phyloP scores from a whole-genome alignment of 2,329 filamentous ascomycete genomes.

The Stagonosporopsis cucurbitacearum region DNA sequence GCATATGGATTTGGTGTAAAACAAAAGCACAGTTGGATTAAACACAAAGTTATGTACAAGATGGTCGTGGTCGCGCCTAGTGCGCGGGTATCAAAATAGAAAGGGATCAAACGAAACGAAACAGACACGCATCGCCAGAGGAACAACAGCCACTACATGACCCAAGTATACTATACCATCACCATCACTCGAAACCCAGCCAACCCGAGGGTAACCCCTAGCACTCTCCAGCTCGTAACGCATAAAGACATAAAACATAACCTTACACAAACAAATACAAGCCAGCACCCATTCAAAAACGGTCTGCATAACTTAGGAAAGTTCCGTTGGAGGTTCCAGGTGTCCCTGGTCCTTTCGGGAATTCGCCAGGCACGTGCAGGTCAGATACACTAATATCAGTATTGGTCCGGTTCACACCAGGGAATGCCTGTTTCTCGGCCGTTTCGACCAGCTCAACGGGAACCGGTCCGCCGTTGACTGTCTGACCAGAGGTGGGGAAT shows the following conservation, averaged over 20 bases:
- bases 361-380: slow-evolving; percentile 74
- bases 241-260: slow-evolving; percentile 5
- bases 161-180: slow-evolving; percentile 11
- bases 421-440: slow-evolving; percentile 47
- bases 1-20: background rate
- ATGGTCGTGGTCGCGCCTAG: slow-evolving; percentile 4
- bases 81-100: slow-evolving; percentile 17
- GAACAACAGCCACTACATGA: slow-evolving; percentile 1
- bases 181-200: background rate
- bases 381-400: slow-evolving; percentile 64
- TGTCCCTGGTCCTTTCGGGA: slow-evolving; percentile 50
- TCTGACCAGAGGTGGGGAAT: slow-evolving; percentile 28
- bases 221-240: background rate
- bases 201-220: background rate
- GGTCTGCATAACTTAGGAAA: slow-evolving; percentile 11
- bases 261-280: background rate
- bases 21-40: background rate
- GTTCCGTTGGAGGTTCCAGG: slow-evolving; percentile 13
- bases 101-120: background rate
- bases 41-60: slow-evolving; percentile 7
- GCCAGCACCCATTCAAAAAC: background rate
- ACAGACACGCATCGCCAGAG: background rate
- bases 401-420: slow-evolving; percentile 56
- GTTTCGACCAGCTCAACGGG: slow-evolving; percentile 26
- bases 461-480: slow-evolving; percentile 39